Evolutionary conservation across 177 flowering plant species (phyloP), one percentile per base, ranked within the genome.

Genomic region (Vitis hybrid): DNA sequence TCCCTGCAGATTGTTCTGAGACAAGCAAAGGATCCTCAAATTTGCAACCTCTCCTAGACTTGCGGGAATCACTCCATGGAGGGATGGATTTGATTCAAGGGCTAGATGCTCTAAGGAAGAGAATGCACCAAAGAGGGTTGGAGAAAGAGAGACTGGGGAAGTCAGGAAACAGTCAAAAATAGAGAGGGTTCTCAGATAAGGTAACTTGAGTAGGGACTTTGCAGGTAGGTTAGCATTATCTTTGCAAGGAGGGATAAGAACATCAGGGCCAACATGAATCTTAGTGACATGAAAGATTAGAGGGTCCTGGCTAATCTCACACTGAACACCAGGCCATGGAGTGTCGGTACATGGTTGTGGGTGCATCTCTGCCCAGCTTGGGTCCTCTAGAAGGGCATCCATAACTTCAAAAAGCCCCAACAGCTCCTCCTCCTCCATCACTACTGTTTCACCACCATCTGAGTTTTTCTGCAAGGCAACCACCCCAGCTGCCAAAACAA

Each of bases 281-380:
- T 72, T 80, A 32, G 90, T 86, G 74, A 86, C 78, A 74, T 84
- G 90, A 57, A 86, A 81, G 57, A 79, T 57, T 56, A 77, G 73
- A 64, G 75, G 78, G 51, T 71, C 71, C 49, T 68, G 71, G 66
- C 72, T 76, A 48, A 81, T 56, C 62, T 81, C 87, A 75, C 87
- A 86, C 69, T 82, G 80, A 65, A 86, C 63, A 40, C 89, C 87
- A 60, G 86, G 87, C 89, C 89, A 84, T 66, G 87, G 89, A 8
- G 89, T 86, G 45, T 86, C 85, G 26, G 80, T 79, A 64, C 89
- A 86, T 17, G 89, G 89, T n/a, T 65, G 64, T 55, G 88, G 90
- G 61, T 86, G 87, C 51, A 50, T 19, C 60, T 80, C 75, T 23
- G 74, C 72, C 90, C 90, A 86, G 34, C 60, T 72, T 8, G 80